Base-by-base conservation (phyloP, 2,329 filamentous ascomycete genomes). In the Alternaria solani region DNA sequence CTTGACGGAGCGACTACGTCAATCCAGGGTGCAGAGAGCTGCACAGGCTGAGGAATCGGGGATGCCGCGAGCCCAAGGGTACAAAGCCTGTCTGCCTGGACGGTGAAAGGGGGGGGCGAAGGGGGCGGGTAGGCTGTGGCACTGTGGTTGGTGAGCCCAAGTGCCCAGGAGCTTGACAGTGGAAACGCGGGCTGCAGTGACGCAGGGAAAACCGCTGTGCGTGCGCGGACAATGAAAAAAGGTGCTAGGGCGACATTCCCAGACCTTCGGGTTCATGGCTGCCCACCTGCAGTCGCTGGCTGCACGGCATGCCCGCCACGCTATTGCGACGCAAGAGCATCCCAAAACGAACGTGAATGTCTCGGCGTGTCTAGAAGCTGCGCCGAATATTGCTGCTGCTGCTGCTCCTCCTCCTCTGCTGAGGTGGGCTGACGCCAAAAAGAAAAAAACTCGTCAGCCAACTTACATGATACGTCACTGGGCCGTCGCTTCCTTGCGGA, bases 1-100 rank as follows among this genome's bases (percentile, higher is more conserved):
- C 41, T 49, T 67, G 70, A 70, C 69, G 64, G 63, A 61, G 49
- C 30, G 56, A 44, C 58, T 43, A 43, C 60, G 64, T 64, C 51
- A 51, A 57, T 32, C 32, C 25, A n/a, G 25, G 28, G 28, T 32
- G 34, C 12, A 23, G 39, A 42, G 54, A 38, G 32, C 39, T 42
- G 42, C 47, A 46, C 28, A 56, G 53, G 58, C 47, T 52, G 51
- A 41, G 43, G 20, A 39, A 20, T 57, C 41, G 28, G 52, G 30
- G 57, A 14, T 25, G 39, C 39, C 39, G 39, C n/a, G 11, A 8
- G 20, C 14, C 20, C 39, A 47, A 44, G n/a, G 46, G 38, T 28
- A 39, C 42, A 55, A 30, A 32, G 57, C 23, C 20, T 23, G 20
- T 23, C 20, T 23, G 20, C 20, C 51, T 44, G 25, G 34, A 25